Conservation (phyloP, 441 rosid species). For the Pelargonium citronellum region DNA sequence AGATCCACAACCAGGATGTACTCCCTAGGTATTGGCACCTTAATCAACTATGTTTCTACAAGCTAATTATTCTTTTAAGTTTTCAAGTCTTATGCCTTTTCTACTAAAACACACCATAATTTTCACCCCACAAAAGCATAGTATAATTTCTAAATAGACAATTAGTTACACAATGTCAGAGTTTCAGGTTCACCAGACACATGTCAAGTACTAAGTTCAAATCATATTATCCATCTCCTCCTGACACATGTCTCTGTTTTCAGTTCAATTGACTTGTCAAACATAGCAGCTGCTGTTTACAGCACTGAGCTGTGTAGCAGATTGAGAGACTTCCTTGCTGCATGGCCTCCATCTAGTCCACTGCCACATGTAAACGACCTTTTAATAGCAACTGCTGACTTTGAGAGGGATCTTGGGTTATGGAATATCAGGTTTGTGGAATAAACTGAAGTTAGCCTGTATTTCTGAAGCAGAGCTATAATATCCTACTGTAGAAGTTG, state of each 20-base stretch:
- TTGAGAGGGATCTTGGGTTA: constrained; percentile 66
- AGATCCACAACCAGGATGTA: constrained; percentile 80
- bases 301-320: constrained; percentile 70
- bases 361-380: constrained; percentile 79
- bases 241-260: constrained; percentile 21
- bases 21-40: constrained; percentile 64
- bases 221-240: constrained; percentile 5
- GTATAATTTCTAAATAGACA: too few species aligned
- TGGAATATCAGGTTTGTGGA: constrained; percentile 84
- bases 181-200: not conserved
- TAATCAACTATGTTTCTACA: constrained; percentile 6
- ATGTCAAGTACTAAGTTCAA: too few species aligned
- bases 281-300: constrained; percentile 71
- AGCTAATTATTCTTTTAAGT: not conserved
- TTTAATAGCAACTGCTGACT: constrained; percentile 68
- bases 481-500: constrained; percentile 13
- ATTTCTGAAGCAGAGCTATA: not conserved
- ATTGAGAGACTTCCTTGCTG: constrained; percentile 65
- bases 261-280: constrained; percentile 90
- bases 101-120: too few species aligned
- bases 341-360: constrained; percentile 88
- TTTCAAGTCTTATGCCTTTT: not conserved
- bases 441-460: not conserved
- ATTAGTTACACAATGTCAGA: not conserved
- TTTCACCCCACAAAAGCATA: too few species aligned